Percentiles rank a stretch among this genome's conserved stretches.
phyloP scores from a whole-genome alignment of 1,284 basidiomycete genomes.

The Porodaedalea pini region DNA sequence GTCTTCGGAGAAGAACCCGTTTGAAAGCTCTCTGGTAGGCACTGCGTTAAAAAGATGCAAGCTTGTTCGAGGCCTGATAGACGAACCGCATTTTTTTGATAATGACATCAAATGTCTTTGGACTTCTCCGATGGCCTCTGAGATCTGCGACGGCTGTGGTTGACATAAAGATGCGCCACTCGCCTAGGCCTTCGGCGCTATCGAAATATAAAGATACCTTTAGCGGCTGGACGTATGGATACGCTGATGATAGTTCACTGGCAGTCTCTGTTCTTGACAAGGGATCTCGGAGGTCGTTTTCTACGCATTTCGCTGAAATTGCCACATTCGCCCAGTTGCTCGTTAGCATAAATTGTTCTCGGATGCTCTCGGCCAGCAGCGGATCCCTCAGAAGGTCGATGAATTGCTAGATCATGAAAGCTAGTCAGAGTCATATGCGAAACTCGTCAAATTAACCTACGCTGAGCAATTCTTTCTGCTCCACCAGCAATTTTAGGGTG shows the following conservation, averaged over 20 bases:
- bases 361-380: too few relatives aligned
- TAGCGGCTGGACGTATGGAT: slow-evolving; percentile 46
- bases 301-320: too few relatives aligned
- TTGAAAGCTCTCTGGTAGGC: slow-evolving; percentile 55
- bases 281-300: too few relatives aligned
- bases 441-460: too few relatives aligned
- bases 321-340: too few relatives aligned
- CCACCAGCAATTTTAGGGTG: too few relatives aligned
- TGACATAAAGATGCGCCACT: slow-evolving; percentile 50
- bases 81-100: slow-evolving; percentile 58
- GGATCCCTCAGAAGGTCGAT: too few relatives aligned
- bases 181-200: slow-evolving; percentile 48
- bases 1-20: slow-evolving; percentile 62
- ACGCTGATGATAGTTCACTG: slow-evolving; percentile 29
- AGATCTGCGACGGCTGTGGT: slow-evolving; percentile 42
- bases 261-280: not conserved
- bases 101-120: slow-evolving; percentile 43
- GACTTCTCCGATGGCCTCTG: slow-evolving; percentile 38
- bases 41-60: not conserved
- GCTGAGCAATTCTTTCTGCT: too few relatives aligned
- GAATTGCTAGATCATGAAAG: too few relatives aligned
- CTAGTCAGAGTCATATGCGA: too few relatives aligned
- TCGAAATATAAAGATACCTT: slow-evolving; percentile 34
- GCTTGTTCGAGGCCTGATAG: not conserved
- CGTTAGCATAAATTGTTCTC: too few relatives aligned